These are phyloP conservation scores for Oehlia diaphana DNA, from an alignment of 192 early-diverging fungal species.

Conservation along the genomic window DNA sequence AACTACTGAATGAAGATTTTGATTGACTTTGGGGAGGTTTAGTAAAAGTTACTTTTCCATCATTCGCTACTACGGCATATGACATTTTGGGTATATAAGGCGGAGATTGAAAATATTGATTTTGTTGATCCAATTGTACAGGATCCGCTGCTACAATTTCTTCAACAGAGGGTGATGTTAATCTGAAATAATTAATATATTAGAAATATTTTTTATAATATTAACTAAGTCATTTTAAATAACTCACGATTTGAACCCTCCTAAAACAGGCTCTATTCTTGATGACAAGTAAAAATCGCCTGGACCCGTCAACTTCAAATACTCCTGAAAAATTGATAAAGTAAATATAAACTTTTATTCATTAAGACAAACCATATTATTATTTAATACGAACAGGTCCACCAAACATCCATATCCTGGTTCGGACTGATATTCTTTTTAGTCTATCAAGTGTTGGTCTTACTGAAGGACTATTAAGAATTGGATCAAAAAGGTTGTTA, in stretches of 20 bases:
- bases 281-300: conserved; percentile 63
- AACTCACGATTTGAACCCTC: not conserved
- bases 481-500: conserved; percentile 4
- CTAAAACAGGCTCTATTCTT: conserved; percentile 34
- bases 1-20: not conserved
- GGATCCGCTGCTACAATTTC: conserved; percentile 21
- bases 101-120: not conserved
- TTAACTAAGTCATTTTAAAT: not conserved
- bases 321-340: conserved; percentile 40
- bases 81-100: conserved; percentile 20
- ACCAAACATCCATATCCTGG: conserved; percentile 41
- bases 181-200: not conserved
- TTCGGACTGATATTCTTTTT: conserved; percentile 17
- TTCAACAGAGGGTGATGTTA: conserved; percentile 29
- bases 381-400: conserved; percentile 37
- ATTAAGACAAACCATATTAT: too few species aligned
- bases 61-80: conserved; percentile 13
- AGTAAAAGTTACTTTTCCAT: conserved; percentile 12
- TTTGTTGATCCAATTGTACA: not conserved
- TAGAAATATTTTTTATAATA: not conserved
- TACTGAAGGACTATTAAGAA: conserved; percentile 37
- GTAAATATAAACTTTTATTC: too few species aligned
- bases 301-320: conserved; percentile 57
- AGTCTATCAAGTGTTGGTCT: conserved; percentile 39
- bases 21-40: not conserved